Percentiles rank a stretch among this genome's conserved stretches.
These are phyloP conservation scores for Fusarium brevicatenulatum DNA, from an alignment of 2,329 filamentous ascomycete species.

Conservation along the genomic window DNA sequence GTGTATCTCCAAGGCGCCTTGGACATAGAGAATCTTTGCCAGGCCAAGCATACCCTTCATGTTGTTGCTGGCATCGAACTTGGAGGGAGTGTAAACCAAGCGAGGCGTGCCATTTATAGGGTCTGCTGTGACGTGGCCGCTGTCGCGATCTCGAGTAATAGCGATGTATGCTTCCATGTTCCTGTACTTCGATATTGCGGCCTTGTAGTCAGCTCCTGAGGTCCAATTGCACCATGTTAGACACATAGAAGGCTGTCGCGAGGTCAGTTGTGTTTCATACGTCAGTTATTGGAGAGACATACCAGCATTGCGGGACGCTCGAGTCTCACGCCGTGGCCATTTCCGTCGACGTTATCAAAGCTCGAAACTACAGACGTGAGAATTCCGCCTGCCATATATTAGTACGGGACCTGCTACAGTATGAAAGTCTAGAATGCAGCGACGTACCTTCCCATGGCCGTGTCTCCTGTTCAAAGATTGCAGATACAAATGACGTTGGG, in stretches of 20 bases:
- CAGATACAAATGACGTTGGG: background rate
- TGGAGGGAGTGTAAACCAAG: background rate
- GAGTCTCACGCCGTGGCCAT: background rate
- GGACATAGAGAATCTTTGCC: background rate
- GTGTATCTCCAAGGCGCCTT: background rate
- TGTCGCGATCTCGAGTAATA: background rate
- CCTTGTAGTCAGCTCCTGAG: background rate
- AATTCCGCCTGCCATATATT: background rate
- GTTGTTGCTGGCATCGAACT: background rate
- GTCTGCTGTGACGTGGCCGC: background rate
- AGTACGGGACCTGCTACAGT: too few species aligned
- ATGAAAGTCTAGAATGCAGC: too few species aligned
- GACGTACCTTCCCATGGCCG: background rate
- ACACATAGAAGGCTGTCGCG: background rate
- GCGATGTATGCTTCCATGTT: background rate
- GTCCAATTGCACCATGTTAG: background rate
- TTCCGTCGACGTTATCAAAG: background rate
- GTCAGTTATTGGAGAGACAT: accelerated
- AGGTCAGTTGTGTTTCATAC: accelerated
- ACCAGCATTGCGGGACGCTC: background rate
- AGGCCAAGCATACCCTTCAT: background rate
- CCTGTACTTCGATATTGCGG: background rate
- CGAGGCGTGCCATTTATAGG: background rate
- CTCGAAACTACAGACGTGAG: background rate
- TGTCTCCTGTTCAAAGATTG: background rate